Evolutionary conservation across 1,139 yeast species (phyloP).

Genomic region (Hansenula sp.): DNA sequence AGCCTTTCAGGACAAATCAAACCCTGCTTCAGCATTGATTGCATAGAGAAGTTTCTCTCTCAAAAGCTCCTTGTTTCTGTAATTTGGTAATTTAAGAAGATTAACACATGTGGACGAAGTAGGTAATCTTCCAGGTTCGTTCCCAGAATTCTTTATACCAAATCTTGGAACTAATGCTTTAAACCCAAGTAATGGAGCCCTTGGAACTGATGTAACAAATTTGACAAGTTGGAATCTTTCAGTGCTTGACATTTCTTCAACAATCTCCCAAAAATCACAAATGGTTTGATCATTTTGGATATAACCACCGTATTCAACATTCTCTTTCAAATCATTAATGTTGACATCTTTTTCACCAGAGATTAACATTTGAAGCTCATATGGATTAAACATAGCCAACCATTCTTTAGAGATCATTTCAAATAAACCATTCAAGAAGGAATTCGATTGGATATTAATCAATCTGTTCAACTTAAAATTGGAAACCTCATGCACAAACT

Average conservation of each 20-base stretch:
- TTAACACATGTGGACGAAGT: slow-evolving; percentile 94
- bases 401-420: slow-evolving; percentile 66
- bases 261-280: slow-evolving; percentile 66
- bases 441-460: slow-evolving; percentile 52
- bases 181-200: slow-evolving; percentile 91
- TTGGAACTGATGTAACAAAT: slow-evolving; percentile 87
- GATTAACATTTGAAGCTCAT: slow-evolving; percentile 77
- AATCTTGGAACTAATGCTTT: slow-evolving; percentile 68
- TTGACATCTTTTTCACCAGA: slow-evolving; percentile 71
- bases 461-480: slow-evolving; percentile 71
- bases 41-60: slow-evolving; percentile 67
- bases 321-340: slow-evolving; percentile 57
- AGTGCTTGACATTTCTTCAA: slow-evolving; percentile 58
- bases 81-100: slow-evolving; percentile 79
- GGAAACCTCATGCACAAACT: slow-evolving; percentile 75
- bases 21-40: slow-evolving; percentile 78
- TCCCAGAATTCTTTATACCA: slow-evolving; percentile 73
- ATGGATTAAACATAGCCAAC: slow-evolving; percentile 81
- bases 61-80: slow-evolving; percentile 53
- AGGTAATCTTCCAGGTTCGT: slow-evolving; percentile 48
- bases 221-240: slow-evolving; percentile 65
- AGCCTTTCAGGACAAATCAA: slow-evolving; percentile 57
- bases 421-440: slow-evolving; percentile 69
- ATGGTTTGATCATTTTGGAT: slow-evolving; percentile 53
- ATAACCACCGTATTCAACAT: slow-evolving; percentile 71